Percentiles rank a stretch among this genome's conserved stretches.
phyloP scores from a whole-genome alignment of 169 alveolate species.

The Toxoplasma gondii region DNA sequence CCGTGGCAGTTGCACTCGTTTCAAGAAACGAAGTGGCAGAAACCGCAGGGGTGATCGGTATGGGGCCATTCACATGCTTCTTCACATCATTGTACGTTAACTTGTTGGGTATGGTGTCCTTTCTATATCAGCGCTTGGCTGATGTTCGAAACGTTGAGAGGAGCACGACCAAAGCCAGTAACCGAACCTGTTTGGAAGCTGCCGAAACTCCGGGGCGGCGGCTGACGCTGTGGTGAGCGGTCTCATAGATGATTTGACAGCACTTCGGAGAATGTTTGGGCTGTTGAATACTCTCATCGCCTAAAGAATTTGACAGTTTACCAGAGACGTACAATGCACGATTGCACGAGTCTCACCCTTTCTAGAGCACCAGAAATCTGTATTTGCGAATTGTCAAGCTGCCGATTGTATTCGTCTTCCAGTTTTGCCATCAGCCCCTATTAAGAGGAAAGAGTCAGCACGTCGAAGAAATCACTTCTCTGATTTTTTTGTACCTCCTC shows the following conservation, averaged over 20 bases:
- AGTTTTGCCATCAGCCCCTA: slow-evolving; percentile 69
- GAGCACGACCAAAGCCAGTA: neutral
- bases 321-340: neutral
- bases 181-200: neutral
- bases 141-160: neutral
- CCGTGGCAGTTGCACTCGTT: neutral
- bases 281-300: slow-evolving; percentile 69
- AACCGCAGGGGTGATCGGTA: neutral
- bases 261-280: slow-evolving; percentile 63
- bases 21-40: slow-evolving; percentile 28
- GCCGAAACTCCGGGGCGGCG: slow-evolving; percentile 23
- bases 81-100: neutral
- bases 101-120: neutral
- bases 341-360: neutral
- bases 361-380: slow-evolving; percentile 64
- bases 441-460: neutral
- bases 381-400: slow-evolving; percentile 65
- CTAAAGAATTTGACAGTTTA: neutral
- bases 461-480: neutral
- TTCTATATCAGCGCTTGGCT: neutral
- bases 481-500: slow-evolving; percentile 47
- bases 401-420: slow-evolving; percentile 66
- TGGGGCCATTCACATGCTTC: neutral
- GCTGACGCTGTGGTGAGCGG: slow-evolving; percentile 18
- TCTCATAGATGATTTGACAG: slow-evolving; percentile 16